Evolutionary conservation across 306 rosid species (phyloP), one percentile per base, ranked within the genome.

Genomic region (Gleditsia sinensis): DNA sequence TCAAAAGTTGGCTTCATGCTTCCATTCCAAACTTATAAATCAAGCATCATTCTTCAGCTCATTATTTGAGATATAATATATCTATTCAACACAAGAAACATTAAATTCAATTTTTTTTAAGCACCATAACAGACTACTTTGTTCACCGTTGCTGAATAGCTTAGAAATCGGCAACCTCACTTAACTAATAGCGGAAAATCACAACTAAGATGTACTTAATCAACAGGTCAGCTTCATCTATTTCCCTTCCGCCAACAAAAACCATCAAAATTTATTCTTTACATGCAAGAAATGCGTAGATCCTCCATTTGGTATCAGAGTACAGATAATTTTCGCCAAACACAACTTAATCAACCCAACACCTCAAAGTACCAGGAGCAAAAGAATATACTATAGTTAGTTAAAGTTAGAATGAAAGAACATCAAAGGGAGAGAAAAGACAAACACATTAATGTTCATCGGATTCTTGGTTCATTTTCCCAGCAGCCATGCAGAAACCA

Each of bases 211-310:
- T 9, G 3, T 57, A 39, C 48, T 36, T 7, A 59, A 43, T 1
- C 5, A 24, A 48, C 9, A 7, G 3, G 10, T 28, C 12, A 56
- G 11, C 59, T 46, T 67, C 61, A 56, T 20, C 45, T 0, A 28
- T 39, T 74, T 62, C 40, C 34, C 51, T 49, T 23, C 6, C 50
- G 3, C 23, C 9, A 19, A 61, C 16, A 34, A 19, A 61, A 60
- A 7, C 17, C 53, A 72, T 20, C 57, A 20, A 60, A 54, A 64
- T 21, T 48, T 0, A 36, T 6, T 19, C 32, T 49, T 49, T 21
- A 20, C 5, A 67, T 17, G 46, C 57, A 62, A 32, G 30, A 72
- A 71, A 70, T 33, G 27, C 21, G 39, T 6, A 76, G 75, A 71
- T 73, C 72, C 34, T 55, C 14, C 3, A 69, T 34, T 58, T 48